A percentile compares a stretch with the other conserved stretches of the same genome.
phyloP scores from a whole-genome alignment of 2,329 filamentous ascomycete species.

The Ophiostoma australiae region DNA sequence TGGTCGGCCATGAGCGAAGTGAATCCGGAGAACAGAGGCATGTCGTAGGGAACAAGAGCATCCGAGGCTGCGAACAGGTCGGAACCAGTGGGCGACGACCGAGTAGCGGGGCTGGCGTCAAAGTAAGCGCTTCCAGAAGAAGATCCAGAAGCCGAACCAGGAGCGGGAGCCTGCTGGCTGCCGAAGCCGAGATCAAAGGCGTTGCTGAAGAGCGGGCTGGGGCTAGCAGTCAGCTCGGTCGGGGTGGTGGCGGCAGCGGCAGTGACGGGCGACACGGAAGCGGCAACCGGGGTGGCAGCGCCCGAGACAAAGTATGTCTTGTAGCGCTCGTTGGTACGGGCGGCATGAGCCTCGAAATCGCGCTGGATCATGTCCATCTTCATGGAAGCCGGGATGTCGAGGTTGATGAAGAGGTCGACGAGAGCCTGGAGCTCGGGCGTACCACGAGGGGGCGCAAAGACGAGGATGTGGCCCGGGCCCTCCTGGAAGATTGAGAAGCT shows the following conservation, averaged over 20 bases:
- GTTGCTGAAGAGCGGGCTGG: constrained; percentile 41
- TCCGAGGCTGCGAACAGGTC: constrained; percentile 35
- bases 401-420: constrained; percentile 51
- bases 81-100: constrained; percentile 31
- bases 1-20: constrained; percentile 35
- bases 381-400: constrained; percentile 45
- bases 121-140: constrained; percentile 20
- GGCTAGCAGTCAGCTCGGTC: constrained; percentile 39
- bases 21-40: constrained; percentile 30
- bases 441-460: constrained; percentile 64
- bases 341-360: constrained; percentile 31
- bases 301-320: constrained; percentile 53
- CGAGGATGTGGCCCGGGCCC: constrained; percentile 50
- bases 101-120: constrained; percentile 20
- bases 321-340: constrained; percentile 52
- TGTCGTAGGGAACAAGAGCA: constrained; percentile 17
- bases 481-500: constrained; percentile 58
- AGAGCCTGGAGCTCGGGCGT: constrained; percentile 56
- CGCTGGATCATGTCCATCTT: constrained; percentile 36
- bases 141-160: not conserved
- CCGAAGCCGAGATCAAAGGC: constrained; percentile 32
- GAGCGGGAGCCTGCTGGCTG: constrained; percentile 1
- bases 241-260: constrained; percentile 25
- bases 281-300: not conserved
- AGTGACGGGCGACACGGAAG: constrained; percentile 1